Conservation (phyloP, 352 stramenopile genomes). For the Globisporangium rhizosaccharum region DNA sequence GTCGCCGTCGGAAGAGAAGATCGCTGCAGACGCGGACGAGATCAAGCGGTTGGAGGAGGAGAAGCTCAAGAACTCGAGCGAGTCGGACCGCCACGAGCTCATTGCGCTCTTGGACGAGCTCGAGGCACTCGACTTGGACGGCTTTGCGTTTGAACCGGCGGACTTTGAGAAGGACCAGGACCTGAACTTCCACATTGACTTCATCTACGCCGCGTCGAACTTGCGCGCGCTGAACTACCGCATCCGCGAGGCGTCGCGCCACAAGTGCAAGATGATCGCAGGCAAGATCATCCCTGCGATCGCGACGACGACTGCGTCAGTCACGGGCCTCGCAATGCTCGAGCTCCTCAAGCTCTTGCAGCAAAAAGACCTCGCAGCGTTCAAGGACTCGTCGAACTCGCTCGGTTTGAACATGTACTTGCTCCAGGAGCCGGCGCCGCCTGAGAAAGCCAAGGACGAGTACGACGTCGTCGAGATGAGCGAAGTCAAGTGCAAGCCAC, state of each 20-base stretch:
- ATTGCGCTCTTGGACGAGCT: conserved; percentile 63
- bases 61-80: conserved; percentile 54
- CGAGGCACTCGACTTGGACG: conserved; percentile 44
- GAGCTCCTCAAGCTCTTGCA: conserved; percentile 88
- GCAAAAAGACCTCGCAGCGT: conserved; percentile 83
- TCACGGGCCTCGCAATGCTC: conserved; percentile 95
- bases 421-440: conserved; percentile 83
- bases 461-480: conserved; percentile 89
- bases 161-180: conserved; percentile 99
- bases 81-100: conserved; percentile 67
- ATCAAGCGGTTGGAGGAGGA: conserved; percentile 63
- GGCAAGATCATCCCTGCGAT: conserved; percentile 99
- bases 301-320: conserved; percentile 99
- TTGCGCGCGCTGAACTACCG: conserved; percentile 90
- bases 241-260: conserved; percentile 73
- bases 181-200: conserved; percentile 94
- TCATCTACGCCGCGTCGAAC: conserved; percentile 97
- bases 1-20: conserved; percentile 75
- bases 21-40: conserved; percentile 65
- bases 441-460: conserved; percentile 87
- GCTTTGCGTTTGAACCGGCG: conserved; percentile 63
- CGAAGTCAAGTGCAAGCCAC: conserved; percentile 81
- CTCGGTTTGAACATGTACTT: conserved; percentile 91
- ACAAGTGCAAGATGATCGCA: conserved; percentile 98
- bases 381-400: conserved; percentile 92